Percentiles rank a stretch among this genome's conserved stretches.
Evolutionary conservation across 2,329 filamentous ascomycete genomes (phyloP).

Genomic region (Nemania sp.): DNA sequence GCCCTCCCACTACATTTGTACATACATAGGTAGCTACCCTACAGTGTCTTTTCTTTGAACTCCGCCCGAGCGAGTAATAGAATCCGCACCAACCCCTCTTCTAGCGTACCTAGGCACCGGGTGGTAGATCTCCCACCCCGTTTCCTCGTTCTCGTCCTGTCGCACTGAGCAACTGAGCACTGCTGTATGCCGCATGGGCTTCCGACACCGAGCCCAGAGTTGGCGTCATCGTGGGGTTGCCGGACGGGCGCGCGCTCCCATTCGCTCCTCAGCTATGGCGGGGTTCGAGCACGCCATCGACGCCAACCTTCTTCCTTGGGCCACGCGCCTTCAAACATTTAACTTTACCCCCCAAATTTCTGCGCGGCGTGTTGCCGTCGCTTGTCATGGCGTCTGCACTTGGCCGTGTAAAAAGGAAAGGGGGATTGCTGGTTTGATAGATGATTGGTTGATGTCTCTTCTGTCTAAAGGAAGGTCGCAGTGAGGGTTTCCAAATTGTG

Average conservation of each 20-base stretch:
- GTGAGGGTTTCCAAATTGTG: slow-evolving; percentile 9
- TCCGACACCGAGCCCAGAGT: slow-evolving; percentile 19
- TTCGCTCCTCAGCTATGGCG: slow-evolving; percentile 15
- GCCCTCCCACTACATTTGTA: no score
- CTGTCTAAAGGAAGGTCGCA: neutral
- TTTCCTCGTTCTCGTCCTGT: neutral
- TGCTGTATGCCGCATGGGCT: slow-evolving; percentile 3
- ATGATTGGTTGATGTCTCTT: no score
- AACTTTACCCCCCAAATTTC: no score
- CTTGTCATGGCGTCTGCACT: neutral
- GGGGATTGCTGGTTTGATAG: no score
- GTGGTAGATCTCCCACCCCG: neutral
- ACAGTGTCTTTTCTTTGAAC: no score
- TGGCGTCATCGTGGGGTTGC: slow-evolving; percentile 28
- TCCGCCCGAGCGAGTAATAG: no score
- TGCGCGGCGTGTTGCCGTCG: no score
- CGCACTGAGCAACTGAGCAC: neutral
- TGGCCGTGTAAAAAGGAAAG: neutral
- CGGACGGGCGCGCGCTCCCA: neutral
- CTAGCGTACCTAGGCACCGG: neutral
- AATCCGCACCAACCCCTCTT: no score
- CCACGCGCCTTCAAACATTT: no score
- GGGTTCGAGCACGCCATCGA: slow-evolving; percentile 28
- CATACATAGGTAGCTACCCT: no score
- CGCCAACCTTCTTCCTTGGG: slow-evolving; percentile 21